Evolutionary conservation across 805 yeast species (phyloP), one percentile per base, ranked within the genome.

Genomic region (Lipomyces chichibuensis): DNA sequence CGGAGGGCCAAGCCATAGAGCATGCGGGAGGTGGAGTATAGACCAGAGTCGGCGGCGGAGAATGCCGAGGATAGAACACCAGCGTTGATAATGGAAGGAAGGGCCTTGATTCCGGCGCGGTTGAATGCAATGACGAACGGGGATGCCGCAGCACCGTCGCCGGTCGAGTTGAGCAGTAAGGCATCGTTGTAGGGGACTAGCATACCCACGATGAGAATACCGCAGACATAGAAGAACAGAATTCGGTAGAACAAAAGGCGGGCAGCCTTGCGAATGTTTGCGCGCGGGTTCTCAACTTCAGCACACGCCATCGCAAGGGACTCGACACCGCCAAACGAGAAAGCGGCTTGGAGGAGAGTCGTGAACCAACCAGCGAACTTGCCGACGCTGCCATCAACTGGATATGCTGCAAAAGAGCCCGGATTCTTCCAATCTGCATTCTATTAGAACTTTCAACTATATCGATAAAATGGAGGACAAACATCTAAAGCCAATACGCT

Each of bases 241-340:
- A 92, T 80, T 71, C 97, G 83, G 74, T 83, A 82, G 67, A 90
- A 87, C 20, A 91, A 91, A 64, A 88, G 89, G 70, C 85, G 88
- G 80, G 88, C 90, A 0, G 96, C 97, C 39, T 82, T 83, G n/a
- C 95, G 92, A 75, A 92, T 79, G 5, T 86, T 86, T 63, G 84
- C 84, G 62, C 94, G 83, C 9, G 96, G 96, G 71, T 87, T 81
- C 43, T 83, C 80, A 2, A 91, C 86, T 76, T 92, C 97, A 58
- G 96, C 92, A 2, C 96, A 96, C 43, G 91, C 86, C 90, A 90
- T 88, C 1, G 94, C 84, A 46, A 92, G 85, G 73, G 90, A 89
- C 77, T 92, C 97, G 1, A 97, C 96, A 0, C 96, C 97, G 2
- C 91, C 91, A 70, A 90, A 87, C 14, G 95, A 89, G 76, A 88